Base-by-base conservation (phyloP, 305 asterid genomes). In the Fraxinus dipetala region DNA sequence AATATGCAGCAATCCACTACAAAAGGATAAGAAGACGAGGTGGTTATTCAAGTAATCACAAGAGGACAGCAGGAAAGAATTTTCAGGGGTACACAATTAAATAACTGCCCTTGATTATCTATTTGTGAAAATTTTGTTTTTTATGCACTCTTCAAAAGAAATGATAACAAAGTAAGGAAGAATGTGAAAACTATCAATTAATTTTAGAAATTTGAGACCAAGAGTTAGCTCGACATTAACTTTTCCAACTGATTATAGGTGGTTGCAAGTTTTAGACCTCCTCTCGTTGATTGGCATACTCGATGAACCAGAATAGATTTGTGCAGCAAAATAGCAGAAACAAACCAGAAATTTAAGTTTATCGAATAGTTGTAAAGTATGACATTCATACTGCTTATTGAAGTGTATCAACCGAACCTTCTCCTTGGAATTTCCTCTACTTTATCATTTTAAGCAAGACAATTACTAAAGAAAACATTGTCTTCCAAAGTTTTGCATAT, bases 1-100 rank as follows among this genome's bases (percentile, higher is more conserved):
- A 84, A 96, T 90, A 87, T 96, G 99, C 86, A 95, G 89, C 89
- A 95, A 83, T 75, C 99, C 99, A 88, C 99, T 95, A 87, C 75
- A 77, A 80, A 85, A 82, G 51, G 79, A 35, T 4, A 79, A 79
- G 77, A 69, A 34, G 9, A 28, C 2, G 59, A 59, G 75, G 28
- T 74, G 79, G 72, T 11, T 30, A 73, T 69, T 81, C 76, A 59
- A n/a, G 45, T 80, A 36, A 65, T 75, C 40, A 69, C 40, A 38
- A 8, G n/a, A 69, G 16, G 5, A 40, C 34, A 40, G 45, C 30
- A n/a, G 22, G 34, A 51, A 5, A 24, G 35, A 79, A 34, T 26
- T 31, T 63, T 6, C 16, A 2, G 6, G 70, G 32, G 32, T 61
- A 61, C 31, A 61, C 30, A 61, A 61, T 61, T 61, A 8, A 22